Base-by-base conservation (phyloP, 371 early-diverging fungal genomes). In the Circinella umbellata region DNA sequence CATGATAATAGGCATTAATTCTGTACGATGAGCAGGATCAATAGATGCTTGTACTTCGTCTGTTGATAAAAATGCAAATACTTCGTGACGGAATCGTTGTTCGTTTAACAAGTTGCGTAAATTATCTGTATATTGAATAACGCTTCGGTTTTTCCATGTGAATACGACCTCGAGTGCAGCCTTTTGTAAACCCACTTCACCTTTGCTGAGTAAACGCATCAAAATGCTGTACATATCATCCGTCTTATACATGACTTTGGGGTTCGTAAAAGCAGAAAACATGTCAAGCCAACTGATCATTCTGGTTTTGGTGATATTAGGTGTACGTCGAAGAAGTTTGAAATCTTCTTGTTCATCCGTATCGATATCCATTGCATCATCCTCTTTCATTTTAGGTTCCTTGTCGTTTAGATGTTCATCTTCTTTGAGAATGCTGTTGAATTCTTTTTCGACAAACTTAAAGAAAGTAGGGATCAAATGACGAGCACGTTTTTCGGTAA, bases 71-170 rank as follows among this genome's bases (percentile, higher is more conserved):
- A 96, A 88, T 2, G 90, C 89, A 17, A 93, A 78, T 34, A 99
- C 81, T 68, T 91, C 90, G 69, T 98, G 97, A 35, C 98, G 91
- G 89, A 96, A 96, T 69, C 89, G 91, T 61, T 84, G 78, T n/a
- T 97, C 97, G 51, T 95, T 92, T 14, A 93, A 72, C 61, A 98
- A 73, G 35, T 87, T 89, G 62, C 87, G 83, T 64, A 98, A 79
- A 47, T 91, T 86, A 42, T 94, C 95, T 13, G 85, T 86, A 69
- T 95, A 94, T 14, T 89, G 90, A 9, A 74, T 72, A 37, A 97
- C 69, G 17, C 89, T 84, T 0, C 86, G 83, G 42, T 87, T 80
- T 68, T 90, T 91, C 93, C 94, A 98, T 0, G 92, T 86, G 47
- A 92, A 81, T 39, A 98, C 37, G 73, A 96, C 95, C 63, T 92